These are phyloP conservation scores for Extremus antarcticus DNA, from an alignment of 495 filamentous ascomycete species.

Conservation along the genomic window DNA sequence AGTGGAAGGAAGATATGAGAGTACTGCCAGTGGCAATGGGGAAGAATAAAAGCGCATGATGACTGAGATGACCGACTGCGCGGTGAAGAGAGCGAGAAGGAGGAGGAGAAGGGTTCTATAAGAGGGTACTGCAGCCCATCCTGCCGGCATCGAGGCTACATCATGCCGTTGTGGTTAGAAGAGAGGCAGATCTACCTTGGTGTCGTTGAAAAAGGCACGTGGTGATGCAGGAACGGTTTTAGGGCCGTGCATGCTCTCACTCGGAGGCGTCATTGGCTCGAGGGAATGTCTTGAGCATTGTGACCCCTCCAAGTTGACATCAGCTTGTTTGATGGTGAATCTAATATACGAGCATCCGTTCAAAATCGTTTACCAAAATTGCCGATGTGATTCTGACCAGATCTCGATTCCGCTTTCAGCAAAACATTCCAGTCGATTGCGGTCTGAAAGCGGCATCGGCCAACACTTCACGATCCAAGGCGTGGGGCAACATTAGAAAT, in stretches of 20 bases:
- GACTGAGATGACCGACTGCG: constrained; percentile 3
- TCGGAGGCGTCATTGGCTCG: neutral
- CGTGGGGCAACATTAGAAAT: neutral
- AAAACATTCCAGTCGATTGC: too few species aligned
- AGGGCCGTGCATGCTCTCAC: neutral
- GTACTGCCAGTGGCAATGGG: constrained; percentile 4
- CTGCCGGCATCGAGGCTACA: neutral
- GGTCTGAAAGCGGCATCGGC: neutral
- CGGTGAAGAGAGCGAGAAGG: constrained; percentile 6
- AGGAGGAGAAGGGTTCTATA: constrained; percentile 10
- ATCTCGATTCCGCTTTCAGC: too few species aligned
- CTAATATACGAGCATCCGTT: too few species aligned
- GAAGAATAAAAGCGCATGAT: constrained; percentile 14
- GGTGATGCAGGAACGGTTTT: neutral
- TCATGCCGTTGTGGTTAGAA: neutral
- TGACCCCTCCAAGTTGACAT: too few species aligned
- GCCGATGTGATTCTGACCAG: too few species aligned
- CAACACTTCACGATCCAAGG: too few species aligned
- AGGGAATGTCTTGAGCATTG: neutral
- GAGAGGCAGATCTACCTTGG: neutral
- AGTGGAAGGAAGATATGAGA: neutral
- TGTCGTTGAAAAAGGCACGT: too few species aligned
- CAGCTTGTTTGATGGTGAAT: too few species aligned
- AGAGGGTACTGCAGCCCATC: neutral
- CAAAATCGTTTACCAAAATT: neutral